A percentile compares a stretch with the other conserved stretches of the same genome.
These are phyloP conservation scores for Annulohypoxylon nitens DNA, from an alignment of 495 filamentous ascomycete species.

Conservation along the genomic window DNA sequence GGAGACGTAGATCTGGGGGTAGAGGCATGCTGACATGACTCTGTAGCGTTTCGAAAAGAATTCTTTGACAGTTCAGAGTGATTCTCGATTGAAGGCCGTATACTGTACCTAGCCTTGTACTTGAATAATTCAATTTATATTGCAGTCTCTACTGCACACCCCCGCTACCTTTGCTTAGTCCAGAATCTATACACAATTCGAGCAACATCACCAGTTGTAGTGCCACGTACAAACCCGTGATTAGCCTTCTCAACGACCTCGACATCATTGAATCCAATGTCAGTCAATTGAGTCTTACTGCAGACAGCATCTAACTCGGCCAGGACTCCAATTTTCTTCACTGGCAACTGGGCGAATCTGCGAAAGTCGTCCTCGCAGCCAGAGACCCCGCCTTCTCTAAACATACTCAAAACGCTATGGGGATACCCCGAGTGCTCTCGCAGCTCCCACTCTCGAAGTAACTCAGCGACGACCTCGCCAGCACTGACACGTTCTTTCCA, in stretches of 20 bases:
- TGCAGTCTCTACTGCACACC: background rate
- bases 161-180: background rate
- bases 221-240: conserved; percentile 4
- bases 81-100: background rate
- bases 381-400: background rate
- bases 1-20: background rate
- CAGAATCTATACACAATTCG: background rate
- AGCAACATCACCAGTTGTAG: conserved; percentile 1
- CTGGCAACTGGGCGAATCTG: background rate
- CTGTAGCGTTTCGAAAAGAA: conserved; percentile 25
- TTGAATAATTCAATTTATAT: background rate
- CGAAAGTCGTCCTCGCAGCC: conserved; percentile 11
- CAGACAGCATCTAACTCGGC: conserved; percentile 8
- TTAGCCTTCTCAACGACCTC: conserved; percentile 8
- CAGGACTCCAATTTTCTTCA: background rate
- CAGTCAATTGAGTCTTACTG: conserved; percentile 1
- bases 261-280: background rate
- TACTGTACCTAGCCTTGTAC: too few relatives aligned
- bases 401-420: conserved; percentile 2
- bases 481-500: conserved; percentile 1
- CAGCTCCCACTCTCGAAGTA: conserved; percentile 3
- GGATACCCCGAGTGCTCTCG: background rate
- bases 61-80: conserved; percentile 4
- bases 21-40: background rate
- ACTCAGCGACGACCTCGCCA: conserved; percentile 1